phyloP scores from a whole-genome alignment of 2,329 filamentous ascomycete genomes.

The Triangularia verruculosa region DNA sequence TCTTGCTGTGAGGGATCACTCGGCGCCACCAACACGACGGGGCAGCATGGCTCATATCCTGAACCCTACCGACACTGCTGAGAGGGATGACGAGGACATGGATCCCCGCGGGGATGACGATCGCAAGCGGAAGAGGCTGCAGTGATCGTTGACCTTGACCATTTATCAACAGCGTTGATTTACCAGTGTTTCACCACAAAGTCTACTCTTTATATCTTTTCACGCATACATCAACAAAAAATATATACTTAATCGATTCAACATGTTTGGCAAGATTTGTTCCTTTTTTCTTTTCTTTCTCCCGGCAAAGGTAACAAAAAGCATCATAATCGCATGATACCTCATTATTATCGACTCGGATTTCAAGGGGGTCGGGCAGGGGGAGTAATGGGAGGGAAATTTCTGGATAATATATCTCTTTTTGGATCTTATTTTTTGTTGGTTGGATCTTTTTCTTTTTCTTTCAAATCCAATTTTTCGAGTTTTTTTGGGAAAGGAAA shows the following conservation, averaged over 20 bases:
- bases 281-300: background rate
- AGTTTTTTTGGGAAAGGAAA: background rate
- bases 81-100: slow-evolving; percentile 55
- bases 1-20: slow-evolving; percentile 52
- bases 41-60: slow-evolving; percentile 63
- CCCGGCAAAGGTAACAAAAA: background rate
- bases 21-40: slow-evolving; percentile 53
- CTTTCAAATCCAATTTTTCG: too few relatives aligned
- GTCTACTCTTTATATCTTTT: slow-evolving; percentile 4
- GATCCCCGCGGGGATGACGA: slow-evolving; percentile 56
- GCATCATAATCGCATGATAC: background rate
- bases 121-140: slow-evolving; percentile 59
- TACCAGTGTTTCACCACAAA: background rate
- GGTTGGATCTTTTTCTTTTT: background rate
- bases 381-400: background rate
- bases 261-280: background rate
- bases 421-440: too few relatives aligned
- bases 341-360: background rate
- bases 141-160: slow-evolving; percentile 12
- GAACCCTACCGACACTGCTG: slow-evolving; percentile 57
- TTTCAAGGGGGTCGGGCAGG: background rate
- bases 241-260: background rate
- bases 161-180: background rate
- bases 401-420: too few relatives aligned
- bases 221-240: background rate